Base-by-base conservation (phyloP, 768 basidiomycete species). In the Rhodotorula sphaerocarpa region DNA sequence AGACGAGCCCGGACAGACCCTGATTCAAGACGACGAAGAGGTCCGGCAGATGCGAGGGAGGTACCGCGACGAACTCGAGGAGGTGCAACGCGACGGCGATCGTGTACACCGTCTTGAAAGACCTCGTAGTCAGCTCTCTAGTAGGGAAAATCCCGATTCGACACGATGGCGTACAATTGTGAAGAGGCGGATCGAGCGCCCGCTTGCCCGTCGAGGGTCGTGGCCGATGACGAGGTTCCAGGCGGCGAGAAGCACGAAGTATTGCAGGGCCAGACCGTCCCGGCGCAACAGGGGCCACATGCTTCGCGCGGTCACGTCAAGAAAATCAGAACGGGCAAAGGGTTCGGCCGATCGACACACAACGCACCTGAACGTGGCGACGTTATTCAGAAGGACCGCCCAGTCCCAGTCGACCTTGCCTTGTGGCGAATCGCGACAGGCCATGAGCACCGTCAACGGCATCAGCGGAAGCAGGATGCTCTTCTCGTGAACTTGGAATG, bases 401-500 rank as follows among this genome's bases (percentile, higher is more conserved):
- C 86, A 83, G 58, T 82, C 81, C 77, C 84, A 88, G 9, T 80
- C 77, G 3, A 82, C 75, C 34, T 84, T 83, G 3, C 69, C 64
- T 60, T 63, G 69, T 43, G 66, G 75, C 58, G 57, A 61, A 62
- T 70, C 67, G 52, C 58, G 61, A 39, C 43, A 73, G 55, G 63
- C 85, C 56, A 92, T 79, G 21, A 92, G 78, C 23, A 96, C 78
- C 0, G 85, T 88, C 33, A 91, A 78, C 1, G 92, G 92, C 66
- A 96, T 75, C 27, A 97, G 78, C 5, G 91, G 90, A 2, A 96
- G 73, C 23, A 95, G 73, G 44, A 96, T 87, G 5, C 86, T 85
- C 79, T 95, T 96, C 75, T 96, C 92, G 75, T 95, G 92, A 43
- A 92, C 91, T 72, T 95, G 91, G 75, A 93, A 93, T 10, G 90